A percentile compares a stretch with the other conserved stretches of the same genome.
phyloP scores from a whole-genome alignment of 2,329 filamentous ascomycete species.

The Fusarium camptoceras region DNA sequence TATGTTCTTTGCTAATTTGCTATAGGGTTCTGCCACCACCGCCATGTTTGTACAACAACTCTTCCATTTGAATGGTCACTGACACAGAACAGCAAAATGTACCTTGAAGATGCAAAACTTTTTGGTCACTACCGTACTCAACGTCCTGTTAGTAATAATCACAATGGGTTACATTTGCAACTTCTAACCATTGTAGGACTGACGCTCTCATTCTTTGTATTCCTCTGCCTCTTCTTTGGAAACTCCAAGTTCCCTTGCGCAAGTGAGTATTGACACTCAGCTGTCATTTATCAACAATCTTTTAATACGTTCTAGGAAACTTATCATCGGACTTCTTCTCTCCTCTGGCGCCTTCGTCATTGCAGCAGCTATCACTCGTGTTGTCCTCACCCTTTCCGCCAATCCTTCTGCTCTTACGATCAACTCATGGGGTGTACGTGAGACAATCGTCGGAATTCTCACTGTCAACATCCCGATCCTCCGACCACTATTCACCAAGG shows the following conservation, averaged over 20 bases:
- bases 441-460: slow-evolving; percentile 54
- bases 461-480: slow-evolving; percentile 49
- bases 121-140: slow-evolving; percentile 36
- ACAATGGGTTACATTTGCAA: fast-evolving
- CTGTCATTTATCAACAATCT: fast-evolving
- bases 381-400: slow-evolving; percentile 38
- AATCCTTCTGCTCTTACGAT: slow-evolving; percentile 41
- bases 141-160: slow-evolving; percentile 32
- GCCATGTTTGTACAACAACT: background rate
- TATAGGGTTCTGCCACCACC: slow-evolving; percentile 31
- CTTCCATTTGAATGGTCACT: fast-evolving
- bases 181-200: slow-evolving; percentile 14
- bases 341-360: slow-evolving; percentile 47
- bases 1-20: fast-evolving
- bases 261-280: slow-evolving; percentile 11
- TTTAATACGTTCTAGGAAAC: slow-evolving; percentile 30
- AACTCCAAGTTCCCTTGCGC: slow-evolving; percentile 35
- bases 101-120: slow-evolving; percentile 37
- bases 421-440: slow-evolving; percentile 46
- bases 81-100: slow-evolving; percentile 21
- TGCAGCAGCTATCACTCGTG: slow-evolving; percentile 41
- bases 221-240: slow-evolving; percentile 39
- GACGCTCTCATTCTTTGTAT: slow-evolving; percentile 36
- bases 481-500: slow-evolving; percentile 18
- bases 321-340: slow-evolving; percentile 43